A percentile compares a stretch with the other conserved stretches of the same genome.
Evolutionary conservation across 495 filamentous ascomycete species (phyloP).

Genomic region (Xylaria palmicola): DNA sequence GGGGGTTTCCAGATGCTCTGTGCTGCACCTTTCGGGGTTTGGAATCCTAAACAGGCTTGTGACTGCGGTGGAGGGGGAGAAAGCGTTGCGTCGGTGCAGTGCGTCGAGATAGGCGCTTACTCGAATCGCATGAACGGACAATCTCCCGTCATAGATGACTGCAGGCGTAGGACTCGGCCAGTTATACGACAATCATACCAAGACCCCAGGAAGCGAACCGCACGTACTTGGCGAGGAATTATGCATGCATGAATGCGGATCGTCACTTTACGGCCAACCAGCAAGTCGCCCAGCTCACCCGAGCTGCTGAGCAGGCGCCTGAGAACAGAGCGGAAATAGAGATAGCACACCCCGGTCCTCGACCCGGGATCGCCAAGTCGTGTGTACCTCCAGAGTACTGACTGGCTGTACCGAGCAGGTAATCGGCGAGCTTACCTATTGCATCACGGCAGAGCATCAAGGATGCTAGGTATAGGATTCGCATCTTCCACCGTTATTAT

Average conservation of each 20-base stretch:
- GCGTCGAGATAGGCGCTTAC: background rate
- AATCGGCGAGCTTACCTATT: background rate
- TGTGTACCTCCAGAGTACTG: background rate
- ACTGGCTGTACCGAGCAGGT: too few relatives aligned
- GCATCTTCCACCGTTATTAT: background rate
- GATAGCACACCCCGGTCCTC: background rate
- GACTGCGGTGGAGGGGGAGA: background rate
- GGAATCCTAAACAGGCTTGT: background rate
- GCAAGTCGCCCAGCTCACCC: background rate
- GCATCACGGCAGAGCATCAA: background rate
- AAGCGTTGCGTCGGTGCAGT: background rate
- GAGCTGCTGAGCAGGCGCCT: background rate
- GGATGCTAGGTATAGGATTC: background rate
- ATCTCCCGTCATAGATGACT: slow-evolving; percentile 13
- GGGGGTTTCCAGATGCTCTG: background rate
- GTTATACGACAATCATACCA: slow-evolving; percentile 3
- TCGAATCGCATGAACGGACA: slow-evolving; percentile 4
- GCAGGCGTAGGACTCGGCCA: slow-evolving; percentile 13
- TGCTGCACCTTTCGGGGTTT: background rate
- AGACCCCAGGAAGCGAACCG: background rate
- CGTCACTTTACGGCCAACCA: background rate
- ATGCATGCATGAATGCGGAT: slow-evolving; percentile 11
- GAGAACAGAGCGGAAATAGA: background rate
- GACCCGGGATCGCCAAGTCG: background rate
- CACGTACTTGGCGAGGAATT: slow-evolving; percentile 2